Evolutionary conservation across 495 filamentous ascomycete genomes (phyloP).

Genomic region (Lophium mytilinum): DNA sequence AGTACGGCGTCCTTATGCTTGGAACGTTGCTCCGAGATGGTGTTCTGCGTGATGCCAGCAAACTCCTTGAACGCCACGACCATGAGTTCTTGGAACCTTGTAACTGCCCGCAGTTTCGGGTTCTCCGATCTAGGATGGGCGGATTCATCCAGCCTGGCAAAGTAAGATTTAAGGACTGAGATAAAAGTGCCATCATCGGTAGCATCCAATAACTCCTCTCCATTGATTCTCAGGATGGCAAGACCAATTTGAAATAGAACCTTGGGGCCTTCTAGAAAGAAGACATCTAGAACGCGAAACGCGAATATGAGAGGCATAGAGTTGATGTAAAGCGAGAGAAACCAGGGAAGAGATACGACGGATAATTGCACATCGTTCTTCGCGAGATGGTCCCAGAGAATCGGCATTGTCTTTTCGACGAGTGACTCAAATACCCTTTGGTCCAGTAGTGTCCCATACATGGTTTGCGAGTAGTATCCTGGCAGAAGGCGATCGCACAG

Average conservation of each 20-base stretch:
- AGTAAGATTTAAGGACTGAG: constrained; percentile 90
- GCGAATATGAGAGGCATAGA: constrained; percentile 98
- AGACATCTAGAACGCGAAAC: constrained; percentile 91
- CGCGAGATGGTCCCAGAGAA: constrained; percentile 92
- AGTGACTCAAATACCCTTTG: constrained; percentile 95
- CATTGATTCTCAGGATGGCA: constrained; percentile 94
- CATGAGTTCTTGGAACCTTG: constrained; percentile 95
- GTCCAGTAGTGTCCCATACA: constrained; percentile 96
- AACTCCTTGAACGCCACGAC: constrained; percentile 98
- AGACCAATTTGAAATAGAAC: constrained; percentile 94
- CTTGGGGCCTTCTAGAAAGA: constrained; percentile 96
- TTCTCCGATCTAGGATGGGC: constrained; percentile 94
- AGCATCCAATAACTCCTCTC: constrained; percentile 93
- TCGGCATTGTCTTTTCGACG: constrained; percentile 97
- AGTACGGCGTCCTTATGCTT: constrained; percentile 91
- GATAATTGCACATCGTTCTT: constrained; percentile 98
- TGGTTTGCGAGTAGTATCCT: constrained; percentile 95
- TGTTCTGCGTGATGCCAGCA: constrained; percentile 85
- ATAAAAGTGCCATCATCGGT: constrained; percentile 95
- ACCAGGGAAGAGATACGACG: constrained; percentile 96
- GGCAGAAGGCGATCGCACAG: constrained; percentile 89
- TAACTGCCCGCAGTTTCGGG: constrained; percentile 83
- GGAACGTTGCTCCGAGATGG: constrained; percentile 75
- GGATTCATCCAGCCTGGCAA: constrained; percentile 84
- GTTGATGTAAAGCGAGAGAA: constrained; percentile 96